phyloP scores from a whole-genome alignment of 2,329 filamentous ascomycete species.

The Paraphaeosphaeria minitans region DNA sequence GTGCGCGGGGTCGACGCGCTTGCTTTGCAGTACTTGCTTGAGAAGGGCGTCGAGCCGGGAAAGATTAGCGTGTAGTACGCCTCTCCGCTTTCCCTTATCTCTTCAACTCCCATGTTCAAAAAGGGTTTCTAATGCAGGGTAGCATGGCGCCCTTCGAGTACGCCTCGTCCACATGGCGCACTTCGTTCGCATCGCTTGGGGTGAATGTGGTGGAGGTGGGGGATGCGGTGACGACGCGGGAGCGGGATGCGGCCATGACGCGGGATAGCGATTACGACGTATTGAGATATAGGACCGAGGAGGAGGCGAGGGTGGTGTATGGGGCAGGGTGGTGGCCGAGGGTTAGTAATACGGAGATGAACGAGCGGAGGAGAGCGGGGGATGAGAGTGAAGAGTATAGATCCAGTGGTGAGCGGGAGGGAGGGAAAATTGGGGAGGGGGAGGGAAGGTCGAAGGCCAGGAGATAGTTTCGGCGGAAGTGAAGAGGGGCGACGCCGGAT shows the following conservation, averaged over 20 bases:
- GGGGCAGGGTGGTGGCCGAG: slow-evolving; percentile 30
- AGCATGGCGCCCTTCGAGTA: slow-evolving; percentile 22
- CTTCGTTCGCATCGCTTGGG: slow-evolving; percentile 1
- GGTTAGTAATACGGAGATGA: slow-evolving; percentile 46
- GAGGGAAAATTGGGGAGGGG: neutral
- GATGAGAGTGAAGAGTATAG: neutral
- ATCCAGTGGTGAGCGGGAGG: neutral
- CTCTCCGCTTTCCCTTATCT: neutral
- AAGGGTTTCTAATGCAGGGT: neutral
- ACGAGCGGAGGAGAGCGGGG: slow-evolving; percentile 34
- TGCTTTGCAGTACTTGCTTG: slow-evolving; percentile 34
- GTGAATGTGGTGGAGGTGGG: slow-evolving; percentile 25
- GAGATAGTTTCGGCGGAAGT: neutral
- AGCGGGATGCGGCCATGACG: slow-evolving; percentile 43
- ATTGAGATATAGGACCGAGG: slow-evolving; percentile 33
- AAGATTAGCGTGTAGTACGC: slow-evolving; percentile 16
- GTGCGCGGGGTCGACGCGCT: slow-evolving; percentile 32
- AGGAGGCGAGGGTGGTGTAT: slow-evolving; percentile 35
- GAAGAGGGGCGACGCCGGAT: neutral
- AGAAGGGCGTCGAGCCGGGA: neutral
- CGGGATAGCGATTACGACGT: slow-evolving; percentile 42
- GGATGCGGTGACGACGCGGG: slow-evolving; percentile 24
- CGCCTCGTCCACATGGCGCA: neutral
- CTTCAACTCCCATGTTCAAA: neutral
- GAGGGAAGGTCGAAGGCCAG: neutral